Percentiles rank a stretch among this genome's conserved stretches.
Evolutionary conservation across 2,329 filamentous ascomycete genomes (phyloP).

Genomic region (Alternaria angustiovoidea): DNA sequence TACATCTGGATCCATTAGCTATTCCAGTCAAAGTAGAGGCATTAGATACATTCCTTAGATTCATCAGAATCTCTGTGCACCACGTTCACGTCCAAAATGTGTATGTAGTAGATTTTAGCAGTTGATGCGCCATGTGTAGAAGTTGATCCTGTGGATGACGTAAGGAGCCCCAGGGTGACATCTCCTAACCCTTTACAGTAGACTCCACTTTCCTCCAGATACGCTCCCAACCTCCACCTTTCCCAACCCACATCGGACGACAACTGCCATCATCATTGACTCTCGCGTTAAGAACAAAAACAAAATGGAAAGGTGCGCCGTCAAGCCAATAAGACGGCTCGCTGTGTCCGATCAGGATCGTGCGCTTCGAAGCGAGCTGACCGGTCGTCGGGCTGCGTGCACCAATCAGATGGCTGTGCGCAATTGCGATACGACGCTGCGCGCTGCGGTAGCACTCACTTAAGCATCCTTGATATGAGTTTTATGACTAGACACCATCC

Average conservation of each 20-base stretch:
- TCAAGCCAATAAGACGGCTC: neutral
- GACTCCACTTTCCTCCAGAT: neutral
- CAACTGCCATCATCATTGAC: neutral
- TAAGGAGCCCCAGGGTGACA: neutral
- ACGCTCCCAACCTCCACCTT: neutral
- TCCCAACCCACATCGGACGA: neutral
- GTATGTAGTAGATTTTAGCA: neutral
- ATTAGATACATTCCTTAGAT: no score
- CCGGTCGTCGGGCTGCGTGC: slow-evolving; percentile 2
- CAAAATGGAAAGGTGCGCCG: neutral
- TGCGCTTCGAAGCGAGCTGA: slow-evolving; percentile 5
- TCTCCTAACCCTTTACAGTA: neutral
- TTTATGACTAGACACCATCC: neutral
- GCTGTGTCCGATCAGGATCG: neutral
- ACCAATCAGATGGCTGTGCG: slow-evolving; percentile 17
- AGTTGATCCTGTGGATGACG: neutral
- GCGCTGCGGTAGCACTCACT: neutral
- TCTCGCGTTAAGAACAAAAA: neutral
- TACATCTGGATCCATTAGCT: neutral
- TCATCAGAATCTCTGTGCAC: neutral
- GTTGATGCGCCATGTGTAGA: accelerated
- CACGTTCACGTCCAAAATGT: neutral
- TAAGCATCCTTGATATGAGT: neutral
- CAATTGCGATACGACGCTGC: slow-evolving; percentile 15
- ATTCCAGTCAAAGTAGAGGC: neutral